Base-by-base conservation (phyloP, 2,329 filamentous ascomycete species). In the Alternaria triticina region DNA sequence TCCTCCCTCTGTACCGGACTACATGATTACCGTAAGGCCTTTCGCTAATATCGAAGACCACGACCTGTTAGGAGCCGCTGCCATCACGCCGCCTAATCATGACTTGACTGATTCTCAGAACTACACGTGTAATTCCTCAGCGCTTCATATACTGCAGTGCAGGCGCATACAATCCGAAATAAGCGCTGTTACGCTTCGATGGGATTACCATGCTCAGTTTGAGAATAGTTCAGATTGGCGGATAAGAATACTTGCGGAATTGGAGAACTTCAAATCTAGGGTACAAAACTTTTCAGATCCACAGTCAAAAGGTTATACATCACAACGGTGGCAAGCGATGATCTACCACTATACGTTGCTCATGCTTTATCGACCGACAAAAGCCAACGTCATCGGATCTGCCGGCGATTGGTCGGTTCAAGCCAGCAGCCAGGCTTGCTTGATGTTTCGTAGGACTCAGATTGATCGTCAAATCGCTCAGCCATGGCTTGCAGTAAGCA, bases 371-470 rank as follows among this genome's bases (percentile, higher is more conserved):
- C 67, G 67, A 15, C 69, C 69, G 23, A 70, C 61, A 3, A 68
- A 68, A 36, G 25, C 46, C 12, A 71, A 63, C 27, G 67, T 70
- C 3, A 13, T 63, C 7, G 67, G 64, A 8, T 57, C 69, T 11
- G 69, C 69, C 5, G 67, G 69, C 15, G 67, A 70, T 44, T 71
- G 69, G 69, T 67, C 67, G 4, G 69, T 71, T 12, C 66, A 71
- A 61, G 67, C 68, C 13, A 70, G 69, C 40, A 68, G 52, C 27
- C 65, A 71, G 44, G 67, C 69, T 22, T 70, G 65, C 25, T 54
- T 71, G 17, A 71, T 68, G 57, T 71, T 70, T 45, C 49, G 69
- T 9, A 68, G 56, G 30, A 70, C 66, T 9, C 69, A 71, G 55
- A 66, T 68, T n/a, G 63, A 71, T 45, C 65, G 69, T 11, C 67